These are phyloP conservation scores for Cyberlindnera samutprakarnensis DNA, from an alignment of 805 yeast species.

Conservation along the genomic window DNA sequence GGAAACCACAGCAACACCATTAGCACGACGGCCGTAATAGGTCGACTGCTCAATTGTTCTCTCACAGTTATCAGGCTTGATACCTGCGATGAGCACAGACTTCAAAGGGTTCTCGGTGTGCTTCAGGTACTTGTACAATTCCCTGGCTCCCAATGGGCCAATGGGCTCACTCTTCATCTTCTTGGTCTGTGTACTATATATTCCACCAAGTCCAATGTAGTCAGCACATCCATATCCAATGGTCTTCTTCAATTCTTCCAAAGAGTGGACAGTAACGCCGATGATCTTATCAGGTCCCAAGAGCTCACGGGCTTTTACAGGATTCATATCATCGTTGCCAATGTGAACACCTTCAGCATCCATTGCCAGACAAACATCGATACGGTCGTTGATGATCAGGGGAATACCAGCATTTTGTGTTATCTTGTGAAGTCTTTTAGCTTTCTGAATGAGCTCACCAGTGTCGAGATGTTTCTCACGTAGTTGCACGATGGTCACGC, in stretches of 20 bases:
- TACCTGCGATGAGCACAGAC: slow-evolving; percentile 79
- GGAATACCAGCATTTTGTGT: slow-evolving; percentile 61
- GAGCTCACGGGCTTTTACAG: slow-evolving; percentile 44
- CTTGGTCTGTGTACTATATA: slow-evolving; percentile 70
- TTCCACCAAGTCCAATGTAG: slow-evolving; percentile 80
- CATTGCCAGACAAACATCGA: slow-evolving; percentile 84
- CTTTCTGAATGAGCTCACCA: slow-evolving; percentile 55
- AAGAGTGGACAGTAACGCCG: slow-evolving; percentile 67
- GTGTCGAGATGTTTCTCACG: slow-evolving; percentile 75
- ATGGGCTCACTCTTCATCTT: slow-evolving; percentile 45
- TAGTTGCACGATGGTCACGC: slow-evolving; percentile 76
- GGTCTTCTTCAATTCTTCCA: slow-evolving; percentile 47
- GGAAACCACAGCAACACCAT: slow-evolving; percentile 89
- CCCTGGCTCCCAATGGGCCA: slow-evolving; percentile 63
- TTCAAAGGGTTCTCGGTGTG: slow-evolving; percentile 32
- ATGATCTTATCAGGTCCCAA: slow-evolving; percentile 70
- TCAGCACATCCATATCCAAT: slow-evolving; percentile 44
- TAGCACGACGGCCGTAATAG: slow-evolving; percentile 36
- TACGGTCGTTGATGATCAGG: slow-evolving; percentile 74
- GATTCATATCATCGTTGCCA: slow-evolving; percentile 82
- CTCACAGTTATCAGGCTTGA: slow-evolving; percentile 54
- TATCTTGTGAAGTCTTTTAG: slow-evolving; percentile 49
- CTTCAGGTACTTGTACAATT: slow-evolving; percentile 41
- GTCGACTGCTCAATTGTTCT: slow-evolving; percentile 40
- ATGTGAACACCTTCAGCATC: slow-evolving; percentile 91